Conservation (phyloP, 73 alveolate genomes). For the Paramecium biaurelia region DNA sequence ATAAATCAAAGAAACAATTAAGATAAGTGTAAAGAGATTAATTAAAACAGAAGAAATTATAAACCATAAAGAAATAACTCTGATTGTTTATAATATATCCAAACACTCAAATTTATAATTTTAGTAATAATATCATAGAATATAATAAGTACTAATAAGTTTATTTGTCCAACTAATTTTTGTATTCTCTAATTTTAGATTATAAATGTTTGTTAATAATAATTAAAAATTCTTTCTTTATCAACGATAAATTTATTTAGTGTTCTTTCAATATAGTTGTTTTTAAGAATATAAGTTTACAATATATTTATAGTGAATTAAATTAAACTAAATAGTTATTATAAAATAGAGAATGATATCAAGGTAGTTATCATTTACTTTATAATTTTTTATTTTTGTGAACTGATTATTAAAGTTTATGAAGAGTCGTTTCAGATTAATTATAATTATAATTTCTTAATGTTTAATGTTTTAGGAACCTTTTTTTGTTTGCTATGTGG, state of each 20-base stretch:
- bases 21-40: background rate
- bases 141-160: background rate
- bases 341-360: no score
- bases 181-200: no score
- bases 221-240: no score
- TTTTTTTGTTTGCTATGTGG: conserved; percentile 24
- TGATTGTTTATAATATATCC: background rate
- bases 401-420: background rate
- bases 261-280: background rate
- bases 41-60: background rate
- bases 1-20: conserved; percentile 2
- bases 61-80: background rate
- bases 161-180: no score
- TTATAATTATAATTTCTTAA: background rate
- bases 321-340: background rate
- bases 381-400: background rate
- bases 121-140: background rate
- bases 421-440: background rate
- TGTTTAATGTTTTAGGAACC: background rate
- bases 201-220: no score
- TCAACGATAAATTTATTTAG: no score
- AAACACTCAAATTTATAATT: background rate
- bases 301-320: background rate
- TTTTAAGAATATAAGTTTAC: background rate
- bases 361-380: background rate